These are phyloP conservation scores for Puccinia brachypodii DNA, from an alignment of 1,284 basidiomycete genomes.

Conservation along the genomic window DNA sequence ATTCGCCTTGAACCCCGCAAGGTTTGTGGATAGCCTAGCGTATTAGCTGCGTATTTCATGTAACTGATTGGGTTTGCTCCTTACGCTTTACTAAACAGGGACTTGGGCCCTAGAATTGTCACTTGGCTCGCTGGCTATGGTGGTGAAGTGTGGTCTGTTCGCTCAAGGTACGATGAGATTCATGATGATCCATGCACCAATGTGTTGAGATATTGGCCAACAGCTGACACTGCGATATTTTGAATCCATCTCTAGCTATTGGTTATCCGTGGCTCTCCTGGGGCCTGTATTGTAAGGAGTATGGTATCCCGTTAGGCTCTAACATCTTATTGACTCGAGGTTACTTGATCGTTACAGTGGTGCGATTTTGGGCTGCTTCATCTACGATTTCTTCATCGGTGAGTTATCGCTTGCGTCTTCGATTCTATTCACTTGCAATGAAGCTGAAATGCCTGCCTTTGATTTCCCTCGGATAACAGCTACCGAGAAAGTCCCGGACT, in stretches of 20 bases:
- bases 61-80: neutral
- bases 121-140: slow-evolving; percentile 47
- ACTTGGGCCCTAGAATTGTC: slow-evolving; percentile 44
- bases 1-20: slow-evolving; percentile 45
- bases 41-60: neutral
- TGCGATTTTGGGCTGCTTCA: slow-evolving; percentile 45
- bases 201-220: neutral
- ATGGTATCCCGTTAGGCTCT: neutral
- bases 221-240: neutral
- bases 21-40: slow-evolving; percentile 14
- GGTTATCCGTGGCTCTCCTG: slow-evolving; percentile 28
- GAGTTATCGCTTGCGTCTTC: neutral
- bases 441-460: neutral
- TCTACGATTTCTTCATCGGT: slow-evolving; percentile 48
- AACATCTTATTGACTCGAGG: no score
- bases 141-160: slow-evolving; percentile 37
- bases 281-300: slow-evolving; percentile 36
- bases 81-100: neutral
- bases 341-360: slow-evolving; percentile 9
- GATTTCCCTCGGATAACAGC: neutral
- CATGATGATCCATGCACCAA: neutral
- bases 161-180: neutral
- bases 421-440: neutral
- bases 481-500: slow-evolving; percentile 41
- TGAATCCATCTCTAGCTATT: slow-evolving; percentile 18